A percentile compares a stretch with the other conserved stretches of the same genome.
Conservation (phyloP, 768 basidiomycete species). For the Mycena vulgaris region DNA sequence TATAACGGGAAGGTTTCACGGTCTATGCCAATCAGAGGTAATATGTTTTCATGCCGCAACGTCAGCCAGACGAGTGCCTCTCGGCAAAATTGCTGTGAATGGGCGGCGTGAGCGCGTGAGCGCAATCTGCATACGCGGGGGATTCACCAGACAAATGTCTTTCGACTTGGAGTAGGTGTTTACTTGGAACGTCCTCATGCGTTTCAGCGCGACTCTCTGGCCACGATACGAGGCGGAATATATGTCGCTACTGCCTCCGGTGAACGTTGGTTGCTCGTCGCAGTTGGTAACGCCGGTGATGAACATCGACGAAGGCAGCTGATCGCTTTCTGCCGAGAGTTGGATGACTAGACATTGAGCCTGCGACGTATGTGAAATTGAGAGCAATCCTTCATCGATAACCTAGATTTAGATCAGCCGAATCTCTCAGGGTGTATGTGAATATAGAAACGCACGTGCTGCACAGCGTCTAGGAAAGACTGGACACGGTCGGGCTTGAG, state of each 20-base stretch:
- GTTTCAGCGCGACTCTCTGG: not conserved
- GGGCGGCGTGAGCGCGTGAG: not conserved
- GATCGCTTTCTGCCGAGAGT: constrained; percentile 4
- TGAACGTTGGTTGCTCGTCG: too few relatives aligned
- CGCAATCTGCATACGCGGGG: not conserved
- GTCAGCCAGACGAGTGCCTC: constrained; percentile 17
- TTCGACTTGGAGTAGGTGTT: not conserved
- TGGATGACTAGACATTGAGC: not conserved
- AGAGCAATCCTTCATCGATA: constrained; percentile 1
- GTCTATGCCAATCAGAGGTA: constrained; percentile 17
- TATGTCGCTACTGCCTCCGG: too few relatives aligned
- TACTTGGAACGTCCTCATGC: constrained; percentile 9
- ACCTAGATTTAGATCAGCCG: not conserved
- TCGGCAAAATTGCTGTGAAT: constrained; percentile 12
- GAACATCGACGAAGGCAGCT: constrained; percentile 10
- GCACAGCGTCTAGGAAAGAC: constrained; percentile 1
- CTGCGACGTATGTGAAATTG: not conserved
- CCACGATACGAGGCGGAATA: constrained; percentile 1
- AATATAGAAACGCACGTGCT: too few relatives aligned
- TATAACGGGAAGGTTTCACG: constrained; percentile 12
- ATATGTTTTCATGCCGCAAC: not conserved
- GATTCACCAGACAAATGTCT: not conserved
- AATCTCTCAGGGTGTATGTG: too few relatives aligned
- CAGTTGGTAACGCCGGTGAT: constrained; percentile 14
- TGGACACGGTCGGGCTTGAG: not conserved